Conservation (phyloP, 2,329 filamentous ascomycete genomes). For the Byssothecium circinans region DNA sequence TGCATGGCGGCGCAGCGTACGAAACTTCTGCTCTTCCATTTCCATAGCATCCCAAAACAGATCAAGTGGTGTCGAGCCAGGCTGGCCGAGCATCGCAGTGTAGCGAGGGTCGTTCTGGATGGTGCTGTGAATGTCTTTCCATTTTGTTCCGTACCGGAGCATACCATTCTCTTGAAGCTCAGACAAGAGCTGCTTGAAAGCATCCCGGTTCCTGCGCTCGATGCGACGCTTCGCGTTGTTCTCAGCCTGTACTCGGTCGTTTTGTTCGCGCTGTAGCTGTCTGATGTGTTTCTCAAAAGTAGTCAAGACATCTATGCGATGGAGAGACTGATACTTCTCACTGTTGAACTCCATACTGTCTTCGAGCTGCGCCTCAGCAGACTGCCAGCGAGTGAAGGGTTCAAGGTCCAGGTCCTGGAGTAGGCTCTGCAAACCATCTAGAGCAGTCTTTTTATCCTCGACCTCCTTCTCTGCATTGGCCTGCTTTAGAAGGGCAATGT, state of each 20-base stretch:
- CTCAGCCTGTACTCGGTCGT: slow-evolving; percentile 84
- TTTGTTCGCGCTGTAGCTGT: slow-evolving; percentile 84
- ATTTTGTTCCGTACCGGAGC: slow-evolving; percentile 88
- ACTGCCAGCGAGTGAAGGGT: slow-evolving; percentile 91
- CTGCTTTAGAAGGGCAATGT: slow-evolving; percentile 82
- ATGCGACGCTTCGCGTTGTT: slow-evolving; percentile 78
- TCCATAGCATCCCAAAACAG: slow-evolving; percentile 96
- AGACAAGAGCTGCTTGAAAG: slow-evolving; percentile 71
- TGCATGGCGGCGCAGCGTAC: slow-evolving; percentile 78
- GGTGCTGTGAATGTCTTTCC: slow-evolving; percentile 75
- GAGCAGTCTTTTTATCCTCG: slow-evolving; percentile 72
- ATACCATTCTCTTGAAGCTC: slow-evolving; percentile 75
- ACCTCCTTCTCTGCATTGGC: slow-evolving; percentile 75
- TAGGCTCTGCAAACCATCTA: slow-evolving; percentile 79
- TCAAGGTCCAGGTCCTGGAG: slow-evolving; percentile 81
- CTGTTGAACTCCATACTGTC: slow-evolving; percentile 74
- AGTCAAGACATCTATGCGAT: slow-evolving; percentile 84
- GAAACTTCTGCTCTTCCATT: slow-evolving; percentile 86
- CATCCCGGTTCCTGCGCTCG: slow-evolving; percentile 85
- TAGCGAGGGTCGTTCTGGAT: slow-evolving; percentile 84
- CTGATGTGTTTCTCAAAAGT: slow-evolving; percentile 97
- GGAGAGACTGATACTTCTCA: slow-evolving; percentile 82
- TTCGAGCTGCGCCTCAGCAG: slow-evolving; percentile 81
- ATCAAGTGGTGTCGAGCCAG: slow-evolving; percentile 83
- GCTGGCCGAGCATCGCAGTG: slow-evolving; percentile 76